A percentile compares a stretch with the other conserved stretches of the same genome.
These are phyloP conservation scores for Datura wrightii DNA, from an alignment of 257 asterid species.

Conservation along the genomic window DNA sequence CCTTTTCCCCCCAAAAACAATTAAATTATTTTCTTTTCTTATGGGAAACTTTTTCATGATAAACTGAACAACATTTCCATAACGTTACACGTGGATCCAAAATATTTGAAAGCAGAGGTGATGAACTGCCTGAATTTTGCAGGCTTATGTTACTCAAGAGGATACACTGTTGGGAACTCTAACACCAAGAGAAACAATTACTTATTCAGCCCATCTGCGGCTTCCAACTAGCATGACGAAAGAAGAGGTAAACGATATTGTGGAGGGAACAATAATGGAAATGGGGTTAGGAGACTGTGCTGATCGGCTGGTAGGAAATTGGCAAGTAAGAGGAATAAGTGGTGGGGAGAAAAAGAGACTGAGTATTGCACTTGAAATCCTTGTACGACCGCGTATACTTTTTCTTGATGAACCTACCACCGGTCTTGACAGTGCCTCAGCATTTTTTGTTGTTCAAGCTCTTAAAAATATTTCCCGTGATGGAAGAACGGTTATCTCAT, in stretches of 20 bases:
- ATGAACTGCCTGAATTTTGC: constrained; percentile 28
- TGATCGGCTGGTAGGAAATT: constrained; percentile 72
- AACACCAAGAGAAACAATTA: constrained; percentile 78
- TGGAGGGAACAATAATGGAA: constrained; percentile 82
- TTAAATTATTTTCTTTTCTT: too few relatives aligned
- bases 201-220: constrained; percentile 82
- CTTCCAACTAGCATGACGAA: constrained; percentile 69
- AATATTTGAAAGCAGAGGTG: too few relatives aligned
- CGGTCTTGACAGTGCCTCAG: constrained; percentile 95
- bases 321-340: constrained; percentile 91
- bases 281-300: constrained; percentile 93
- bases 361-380: constrained; percentile 92
- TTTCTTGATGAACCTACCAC: constrained; percentile 97
- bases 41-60: too few relatives aligned
- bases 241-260: constrained; percentile 54
- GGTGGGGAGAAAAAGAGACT: constrained; percentile 92
- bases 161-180: constrained; percentile 88
- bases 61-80: too few relatives aligned
- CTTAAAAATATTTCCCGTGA: constrained; percentile 86
- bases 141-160: constrained; percentile 98
- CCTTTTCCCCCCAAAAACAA: too few relatives aligned
- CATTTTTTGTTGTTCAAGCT: constrained; percentile 86
- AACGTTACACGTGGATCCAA: too few relatives aligned
- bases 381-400: constrained; percentile 74
- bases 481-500: constrained; percentile 91